A percentile compares a stretch with the other conserved stretches of the same genome.
Evolutionary conservation across 208 protist species (phyloP).

Genomic region (Angomonas deanei): DNA sequence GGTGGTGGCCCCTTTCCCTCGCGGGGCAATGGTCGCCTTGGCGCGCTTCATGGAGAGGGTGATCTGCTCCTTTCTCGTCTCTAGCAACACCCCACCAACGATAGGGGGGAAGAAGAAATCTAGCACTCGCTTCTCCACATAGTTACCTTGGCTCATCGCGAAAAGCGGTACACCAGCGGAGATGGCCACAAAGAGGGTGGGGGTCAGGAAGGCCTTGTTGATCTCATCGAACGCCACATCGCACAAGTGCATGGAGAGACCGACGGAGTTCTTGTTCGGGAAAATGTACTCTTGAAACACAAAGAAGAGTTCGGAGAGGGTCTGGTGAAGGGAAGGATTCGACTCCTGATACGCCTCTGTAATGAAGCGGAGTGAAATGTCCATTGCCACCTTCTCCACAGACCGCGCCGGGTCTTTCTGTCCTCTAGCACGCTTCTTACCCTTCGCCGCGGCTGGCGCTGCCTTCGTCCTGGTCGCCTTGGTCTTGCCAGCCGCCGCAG

Average conservation of each 20-base stretch:
- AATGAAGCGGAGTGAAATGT: slow-evolving; percentile 7
- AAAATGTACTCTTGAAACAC: slow-evolving; percentile 69
- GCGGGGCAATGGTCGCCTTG: background rate
- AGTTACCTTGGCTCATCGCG: slow-evolving; percentile 82
- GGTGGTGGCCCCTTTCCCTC: background rate
- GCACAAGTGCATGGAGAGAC: slow-evolving; percentile 80
- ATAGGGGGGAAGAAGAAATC: slow-evolving; percentile 82
- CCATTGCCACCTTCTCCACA: slow-evolving; percentile 9
- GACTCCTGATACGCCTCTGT: slow-evolving; percentile 10
- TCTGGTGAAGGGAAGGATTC: slow-evolving; percentile 14
- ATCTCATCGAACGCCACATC: slow-evolving; percentile 81
- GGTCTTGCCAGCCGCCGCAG: background rate
- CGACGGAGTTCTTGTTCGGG: slow-evolving; percentile 42
- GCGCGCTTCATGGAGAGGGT: background rate
- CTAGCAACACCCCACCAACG: slow-evolving; percentile 46
- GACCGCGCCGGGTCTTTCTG: background rate
- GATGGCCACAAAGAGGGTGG: slow-evolving; percentile 54
- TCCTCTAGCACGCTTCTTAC: background rate
- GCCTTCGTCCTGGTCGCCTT: background rate
- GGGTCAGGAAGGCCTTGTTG: slow-evolving; percentile 28
- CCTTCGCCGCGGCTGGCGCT: background rate
- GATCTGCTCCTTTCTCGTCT: slow-evolving; percentile 34
- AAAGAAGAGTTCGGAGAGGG: slow-evolving; percentile 46
- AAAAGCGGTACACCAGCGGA: slow-evolving; percentile 62
- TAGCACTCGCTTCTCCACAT: slow-evolving; percentile 83